Conservation (phyloP, 768 basidiomycete species). For the Collybia sordida region DNA sequence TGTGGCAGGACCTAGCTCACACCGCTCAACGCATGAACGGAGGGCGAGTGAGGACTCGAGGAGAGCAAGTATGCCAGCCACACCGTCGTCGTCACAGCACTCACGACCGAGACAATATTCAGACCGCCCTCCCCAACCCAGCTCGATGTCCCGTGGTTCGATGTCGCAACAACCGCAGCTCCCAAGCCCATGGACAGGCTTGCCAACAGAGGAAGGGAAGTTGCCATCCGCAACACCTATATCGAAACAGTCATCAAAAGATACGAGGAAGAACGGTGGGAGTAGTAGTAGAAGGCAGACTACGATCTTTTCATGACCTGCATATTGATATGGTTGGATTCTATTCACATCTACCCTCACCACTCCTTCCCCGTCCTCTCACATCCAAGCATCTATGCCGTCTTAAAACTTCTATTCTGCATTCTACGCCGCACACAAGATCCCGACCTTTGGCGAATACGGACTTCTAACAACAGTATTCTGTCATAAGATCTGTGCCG, state of each 20-base stretch:
- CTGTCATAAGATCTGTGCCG: neutral
- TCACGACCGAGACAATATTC: constrained; percentile 10
- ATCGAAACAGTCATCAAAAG: constrained; percentile 10
- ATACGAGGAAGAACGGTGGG: neutral
- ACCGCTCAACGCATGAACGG: constrained; percentile 16
- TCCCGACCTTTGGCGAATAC: neutral
- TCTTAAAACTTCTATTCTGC: neutral
- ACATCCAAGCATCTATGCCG: neutral
- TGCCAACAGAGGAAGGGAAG: constrained; percentile 33
- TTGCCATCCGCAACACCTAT: constrained; percentile 22
- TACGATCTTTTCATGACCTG: constrained; percentile 3
- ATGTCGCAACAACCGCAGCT: constrained; percentile 23
- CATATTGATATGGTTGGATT: neutral
- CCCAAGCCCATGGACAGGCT: constrained; percentile 43
- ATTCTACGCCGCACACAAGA: too few species aligned
- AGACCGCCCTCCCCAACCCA: constrained; percentile 21
- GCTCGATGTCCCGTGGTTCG: constrained; percentile 17
- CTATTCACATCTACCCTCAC: neutral
- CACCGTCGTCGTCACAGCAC: constrained; percentile 8
- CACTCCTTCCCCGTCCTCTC: neutral
- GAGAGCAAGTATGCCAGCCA: constrained; percentile 18
- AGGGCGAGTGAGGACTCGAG: constrained; percentile 23
- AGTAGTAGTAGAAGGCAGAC: neutral
- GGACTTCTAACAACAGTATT: neutral
- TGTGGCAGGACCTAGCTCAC: constrained; percentile 14